Base-by-base conservation (phyloP, 345 rosid species). In the Populus alba region DNA sequence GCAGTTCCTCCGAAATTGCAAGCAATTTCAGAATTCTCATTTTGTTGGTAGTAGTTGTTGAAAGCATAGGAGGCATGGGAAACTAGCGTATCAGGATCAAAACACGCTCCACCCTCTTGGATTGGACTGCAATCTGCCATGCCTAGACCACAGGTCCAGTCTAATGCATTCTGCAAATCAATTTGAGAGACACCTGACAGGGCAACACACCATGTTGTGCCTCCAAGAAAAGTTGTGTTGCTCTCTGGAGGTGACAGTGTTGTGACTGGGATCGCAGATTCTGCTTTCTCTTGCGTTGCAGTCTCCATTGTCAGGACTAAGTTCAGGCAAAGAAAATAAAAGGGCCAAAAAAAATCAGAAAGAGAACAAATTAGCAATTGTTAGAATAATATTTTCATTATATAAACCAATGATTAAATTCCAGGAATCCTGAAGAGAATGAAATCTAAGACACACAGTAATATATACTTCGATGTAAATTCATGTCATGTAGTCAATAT, bases 141-240 rank as follows among this genome's bases (percentile, higher is more conserved):
- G 18, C 99, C 99, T 47, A 89, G 69, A 12, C 99, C 98, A 77
- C 98, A 95, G 6, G 98, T 96, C 99, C 99, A 96, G 74, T 96
- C 98, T 57, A 96, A 81, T 27, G 99, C 99, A 55, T 87, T 89
- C 77, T 94, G 98, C 74, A 94, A 80, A 81, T 92, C 98, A 57
- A 78, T 78, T 68, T 91, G 96, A 20, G 97, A 78, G 2, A 86
- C 97, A 53, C 94, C 94, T 1, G 91, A 65, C 23, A 76, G 85
- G 41, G 98, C 97, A 72, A 93, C 92, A 66, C 98, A 95, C 98
- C 98, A 95, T 59, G 91, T 87, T 6, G 90, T 88, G 55, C 94
- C 97, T 0, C 88, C 94, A 5, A 93, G 77, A 82, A 92, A 95
- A 4, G 95, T 93, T 31, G 96, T 91, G 84, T 95, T 95, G 61